Conservation (phyloP, 2,329 filamentous ascomycete genomes). For the Colletotrichum higginsianum region DNA sequence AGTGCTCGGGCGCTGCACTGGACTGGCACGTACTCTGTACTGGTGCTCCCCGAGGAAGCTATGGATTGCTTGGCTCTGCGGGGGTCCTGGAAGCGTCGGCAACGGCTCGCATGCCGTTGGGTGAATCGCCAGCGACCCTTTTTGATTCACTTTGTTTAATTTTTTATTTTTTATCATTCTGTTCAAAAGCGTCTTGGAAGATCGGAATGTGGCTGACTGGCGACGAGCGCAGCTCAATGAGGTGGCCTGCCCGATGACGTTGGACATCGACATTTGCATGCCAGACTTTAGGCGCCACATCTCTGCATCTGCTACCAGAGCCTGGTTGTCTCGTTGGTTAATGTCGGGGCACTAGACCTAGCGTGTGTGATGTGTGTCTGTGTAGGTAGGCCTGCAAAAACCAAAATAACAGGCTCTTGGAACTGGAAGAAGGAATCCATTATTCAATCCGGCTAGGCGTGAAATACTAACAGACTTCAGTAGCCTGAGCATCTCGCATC, state of each 20-base stretch:
- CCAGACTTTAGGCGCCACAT: not conserved
- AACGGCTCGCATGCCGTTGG: slow-evolving; percentile 5
- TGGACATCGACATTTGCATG: not conserved
- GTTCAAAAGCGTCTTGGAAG: too few relatives aligned
- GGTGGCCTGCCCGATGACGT: too few relatives aligned
- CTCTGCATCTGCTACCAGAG: not conserved
- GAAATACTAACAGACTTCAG: slow-evolving; percentile 3
- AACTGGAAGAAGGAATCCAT: not conserved
- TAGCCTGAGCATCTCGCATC: slow-evolving; percentile 17
- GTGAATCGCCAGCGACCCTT: not conserved
- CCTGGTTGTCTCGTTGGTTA: slow-evolving; percentile 11
- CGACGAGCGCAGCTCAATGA: not conserved
- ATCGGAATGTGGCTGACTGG: not conserved
- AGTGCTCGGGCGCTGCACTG: not conserved
- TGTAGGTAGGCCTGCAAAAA: not conserved
- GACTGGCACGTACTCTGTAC: too few relatives aligned
- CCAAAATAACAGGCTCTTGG: slow-evolving; percentile 10
- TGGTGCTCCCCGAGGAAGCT: slow-evolving; percentile 1
- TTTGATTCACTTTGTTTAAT: not conserved
- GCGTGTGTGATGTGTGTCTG: too few relatives aligned
- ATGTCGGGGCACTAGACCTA: not conserved
- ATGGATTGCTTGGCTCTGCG: slow-evolving; percentile 34
- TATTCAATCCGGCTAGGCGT: slow-evolving; percentile 27
- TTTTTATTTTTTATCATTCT: not conserved
- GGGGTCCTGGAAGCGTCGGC: slow-evolving; percentile 38